Conservation (phyloP, 2,329 filamentous ascomycete genomes). For the Aspergillus luchuensis region DNA sequence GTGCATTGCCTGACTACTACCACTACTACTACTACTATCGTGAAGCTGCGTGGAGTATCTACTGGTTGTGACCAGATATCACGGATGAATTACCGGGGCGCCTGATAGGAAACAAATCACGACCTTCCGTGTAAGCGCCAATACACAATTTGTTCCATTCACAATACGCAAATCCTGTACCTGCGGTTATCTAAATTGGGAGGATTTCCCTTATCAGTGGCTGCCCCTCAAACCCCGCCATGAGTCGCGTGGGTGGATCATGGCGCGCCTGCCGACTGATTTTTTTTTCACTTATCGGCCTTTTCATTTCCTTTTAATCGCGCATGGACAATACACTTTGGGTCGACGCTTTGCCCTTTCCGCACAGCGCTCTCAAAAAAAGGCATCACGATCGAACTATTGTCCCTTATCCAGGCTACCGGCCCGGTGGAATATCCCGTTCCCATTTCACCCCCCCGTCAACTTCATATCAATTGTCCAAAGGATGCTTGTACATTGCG, state of each 20-base stretch:
- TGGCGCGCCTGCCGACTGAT: conserved; percentile 27
- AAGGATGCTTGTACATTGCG: neutral
- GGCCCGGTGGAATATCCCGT: neutral
- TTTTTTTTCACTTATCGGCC: neutral
- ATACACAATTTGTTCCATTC: neutral
- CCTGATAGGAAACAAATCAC: neutral
- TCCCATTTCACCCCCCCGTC: neutral
- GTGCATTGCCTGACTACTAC: no score
- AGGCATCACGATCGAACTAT: neutral
- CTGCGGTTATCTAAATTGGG: conserved; percentile 22
- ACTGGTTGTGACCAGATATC: neutral
- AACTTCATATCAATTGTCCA: no score
- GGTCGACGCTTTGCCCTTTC: neutral
- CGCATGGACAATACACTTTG: conserved; percentile 4
- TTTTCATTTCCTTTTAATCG: conserved; percentile 9
- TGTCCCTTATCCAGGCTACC: neutral
- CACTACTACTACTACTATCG: no score
- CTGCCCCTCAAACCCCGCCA: conserved; percentile 28
- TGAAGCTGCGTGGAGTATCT: no score
- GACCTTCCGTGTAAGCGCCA: neutral
- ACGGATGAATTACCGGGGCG: neutral
- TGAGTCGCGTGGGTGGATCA: conserved; percentile 26
- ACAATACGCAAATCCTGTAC: conserved; percentile 10
- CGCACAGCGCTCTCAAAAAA: neutral
- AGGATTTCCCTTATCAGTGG: conserved; percentile 19